A percentile compares a stretch with the other conserved stretches of the same genome.
Evolutionary conservation across 352 stramenopile species (phyloP).

Genomic region (Pythium rishiriense): DNA sequence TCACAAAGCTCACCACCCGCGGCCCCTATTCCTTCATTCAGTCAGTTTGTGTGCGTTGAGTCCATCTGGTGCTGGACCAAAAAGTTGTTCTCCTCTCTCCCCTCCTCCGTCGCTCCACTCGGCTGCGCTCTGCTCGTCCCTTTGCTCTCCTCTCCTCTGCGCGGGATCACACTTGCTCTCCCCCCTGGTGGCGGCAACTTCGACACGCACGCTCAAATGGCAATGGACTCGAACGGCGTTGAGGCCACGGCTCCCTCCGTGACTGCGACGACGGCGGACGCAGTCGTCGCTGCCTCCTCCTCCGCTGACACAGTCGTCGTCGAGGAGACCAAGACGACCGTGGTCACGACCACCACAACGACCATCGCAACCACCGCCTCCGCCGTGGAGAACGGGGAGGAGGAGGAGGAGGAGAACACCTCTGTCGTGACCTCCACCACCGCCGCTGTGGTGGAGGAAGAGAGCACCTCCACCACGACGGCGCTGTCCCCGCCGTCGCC

Average conservation of each 20-base stretch:
- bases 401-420: neutral
- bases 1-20: neutral
- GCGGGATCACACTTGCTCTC: neutral
- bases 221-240: constrained; percentile 25
- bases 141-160: neutral
- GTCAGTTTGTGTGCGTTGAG: constrained; percentile 21
- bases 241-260: constrained; percentile 13
- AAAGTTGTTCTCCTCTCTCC: constrained; percentile 9
- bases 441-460: too few relatives aligned
- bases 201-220: constrained; percentile 14
- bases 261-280: neutral
- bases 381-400: neutral
- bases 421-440: neutral
- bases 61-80: constrained; percentile 7
- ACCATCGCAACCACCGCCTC: neutral
- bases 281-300: neutral
- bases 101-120: neutral
- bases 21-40: constrained; percentile 7
- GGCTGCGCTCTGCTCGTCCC: too few relatives aligned
- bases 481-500: neutral
- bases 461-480: neutral
- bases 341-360: neutral
- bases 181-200: constrained; percentile 19
- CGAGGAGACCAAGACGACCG: constrained; percentile 6
- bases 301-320: neutral